Base-by-base conservation (phyloP, 2,329 filamentous ascomycete species). In the Aspergillus quadrilineatus region DNA sequence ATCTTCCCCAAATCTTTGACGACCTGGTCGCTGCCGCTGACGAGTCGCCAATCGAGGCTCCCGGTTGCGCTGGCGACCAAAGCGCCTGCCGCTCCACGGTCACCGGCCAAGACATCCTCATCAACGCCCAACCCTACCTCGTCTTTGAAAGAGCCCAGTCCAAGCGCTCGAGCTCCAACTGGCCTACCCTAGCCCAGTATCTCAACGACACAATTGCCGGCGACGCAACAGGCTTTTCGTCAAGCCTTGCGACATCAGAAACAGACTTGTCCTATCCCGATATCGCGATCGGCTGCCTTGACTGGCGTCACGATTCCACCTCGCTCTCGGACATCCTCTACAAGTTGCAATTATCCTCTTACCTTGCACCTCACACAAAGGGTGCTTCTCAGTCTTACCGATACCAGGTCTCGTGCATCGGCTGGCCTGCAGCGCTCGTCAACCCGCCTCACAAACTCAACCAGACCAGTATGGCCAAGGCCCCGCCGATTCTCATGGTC, bases 171-270 rank as follows among this genome's bases (percentile, higher is more conserved):
- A 26, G 12, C 26, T 7, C 59, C 1, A 54, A 54, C 22, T 70
- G 64, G 65, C 12, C 45, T 15, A 17, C 17, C 6, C 57, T 73
- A 15, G 64, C 67, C 1, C 41, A 58, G 1, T 60, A 60, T 4
- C 62, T 75, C 6, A 55, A 60, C 9, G 53, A 66, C 14, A 72
- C 76, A 10, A 66, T 64, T 28, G 53, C 65, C 17, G 76, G 71
- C 49, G 71, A 79, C 59, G 74, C 74, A 4, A 70, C 72, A 1
- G 49, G 61, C 4, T 55, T 78, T 22, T 72, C 75, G 10, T 64
- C 63, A 4, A 34, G 49, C 17, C 61, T 72, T 26, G 65, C 64
- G 1, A 52, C 63, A 3, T 64, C 63, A 46, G 60, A 65, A 39
- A 56, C 62, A 0, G 67, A 66, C 54, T 66, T 63, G 46, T 61